A percentile compares a stretch with the other conserved stretches of the same genome.
Evolutionary conservation across 2,329 filamentous ascomycete species (phyloP).

Genomic region (Dactylellina drechsleri): DNA sequence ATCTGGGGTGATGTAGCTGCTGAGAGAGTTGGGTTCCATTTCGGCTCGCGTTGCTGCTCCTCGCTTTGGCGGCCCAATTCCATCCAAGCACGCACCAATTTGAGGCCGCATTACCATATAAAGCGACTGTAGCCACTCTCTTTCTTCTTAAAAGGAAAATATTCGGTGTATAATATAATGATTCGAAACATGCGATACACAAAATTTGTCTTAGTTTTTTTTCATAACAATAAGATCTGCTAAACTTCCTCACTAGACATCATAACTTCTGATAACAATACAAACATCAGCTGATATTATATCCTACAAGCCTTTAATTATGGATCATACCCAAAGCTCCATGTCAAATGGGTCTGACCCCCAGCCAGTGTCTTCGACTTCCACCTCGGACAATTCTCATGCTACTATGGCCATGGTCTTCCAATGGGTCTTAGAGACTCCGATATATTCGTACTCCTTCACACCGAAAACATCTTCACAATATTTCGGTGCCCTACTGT

Average conservation of each 20-base stretch:
- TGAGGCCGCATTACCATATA: slow-evolving; percentile 12
- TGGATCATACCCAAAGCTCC: slow-evolving; percentile 33
- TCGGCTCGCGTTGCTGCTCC: slow-evolving; percentile 18
- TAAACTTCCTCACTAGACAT: neutral
- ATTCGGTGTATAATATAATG: no score
- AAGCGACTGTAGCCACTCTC: slow-evolving; percentile 13
- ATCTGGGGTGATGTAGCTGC: slow-evolving; percentile 33
- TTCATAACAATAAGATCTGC: neutral
- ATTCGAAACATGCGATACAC: neutral
- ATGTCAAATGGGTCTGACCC: slow-evolving; percentile 30
- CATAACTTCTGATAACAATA: neutral
- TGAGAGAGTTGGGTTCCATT: neutral
- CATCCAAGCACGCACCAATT: slow-evolving; percentile 37
- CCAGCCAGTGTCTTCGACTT: slow-evolving; percentile 19
- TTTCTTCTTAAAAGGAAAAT: neutral
- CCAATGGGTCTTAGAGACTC: slow-evolving; percentile 71
- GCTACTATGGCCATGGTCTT: slow-evolving; percentile 70
- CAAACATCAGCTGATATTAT: neutral
- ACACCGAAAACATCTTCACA: slow-evolving; percentile 74
- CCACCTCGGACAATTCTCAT: slow-evolving; percentile 25
- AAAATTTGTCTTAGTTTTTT: slow-evolving; percentile 9
- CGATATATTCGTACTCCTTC: slow-evolving; percentile 77
- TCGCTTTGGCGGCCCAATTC: slow-evolving; percentile 34
- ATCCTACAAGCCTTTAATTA: slow-evolving; percentile 8
- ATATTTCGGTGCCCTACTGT: slow-evolving; percentile 92